Base-by-base conservation (phyloP, 23 red algal species). In the Gracilariopsis chorda region DNA sequence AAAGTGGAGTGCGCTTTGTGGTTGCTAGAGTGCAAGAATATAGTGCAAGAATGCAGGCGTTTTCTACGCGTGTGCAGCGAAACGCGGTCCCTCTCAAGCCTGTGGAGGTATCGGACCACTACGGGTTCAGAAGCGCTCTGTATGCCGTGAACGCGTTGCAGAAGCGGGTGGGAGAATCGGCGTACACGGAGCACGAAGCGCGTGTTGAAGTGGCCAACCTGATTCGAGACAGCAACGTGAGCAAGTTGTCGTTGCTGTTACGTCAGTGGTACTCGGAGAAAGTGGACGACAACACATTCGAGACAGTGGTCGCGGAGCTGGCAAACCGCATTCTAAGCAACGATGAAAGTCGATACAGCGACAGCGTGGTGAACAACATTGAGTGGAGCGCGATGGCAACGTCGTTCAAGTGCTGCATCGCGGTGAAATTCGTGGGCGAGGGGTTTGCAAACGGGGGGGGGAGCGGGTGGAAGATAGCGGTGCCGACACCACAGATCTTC, bases 311-410 rank as follows among this genome's bases (percentile, higher is more conserved):
- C 27, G 39, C 59, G 4, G 34, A 67, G 20, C 55, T 86, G 62
- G 57, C 82, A 13, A 53, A 68, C 20, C 41, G 17, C 4, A 86
- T 86, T 69, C 57, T 68, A 9, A 55, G 34, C 10, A 65, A 86
- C 33, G 82, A 86, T 63, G 27, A 51, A 2, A 37, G 55, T 14
- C 68, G 82, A 86, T 86, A 86, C 34, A 28, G 40, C 21, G 39
- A 70, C 20, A 17, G 47, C 37, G 14, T 72, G 51, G 60, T 86
- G 9, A 86, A 86, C 55, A 62, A 86, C 23, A 86, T 86, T 47
- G 82, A 86, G 47, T 86, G 82, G 82, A 86, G 82, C 62, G 82
- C 82, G 59, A n/a, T 86, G n/a, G 82, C 82, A 35, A 86, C 82
- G 8, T 28, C 63, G 14, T 86, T 68, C 62, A 71, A 86, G 10